These are phyloP conservation scores for Claviceps sp. DNA, from an alignment of 2,329 filamentous ascomycete genomes.

Conservation along the genomic window DNA sequence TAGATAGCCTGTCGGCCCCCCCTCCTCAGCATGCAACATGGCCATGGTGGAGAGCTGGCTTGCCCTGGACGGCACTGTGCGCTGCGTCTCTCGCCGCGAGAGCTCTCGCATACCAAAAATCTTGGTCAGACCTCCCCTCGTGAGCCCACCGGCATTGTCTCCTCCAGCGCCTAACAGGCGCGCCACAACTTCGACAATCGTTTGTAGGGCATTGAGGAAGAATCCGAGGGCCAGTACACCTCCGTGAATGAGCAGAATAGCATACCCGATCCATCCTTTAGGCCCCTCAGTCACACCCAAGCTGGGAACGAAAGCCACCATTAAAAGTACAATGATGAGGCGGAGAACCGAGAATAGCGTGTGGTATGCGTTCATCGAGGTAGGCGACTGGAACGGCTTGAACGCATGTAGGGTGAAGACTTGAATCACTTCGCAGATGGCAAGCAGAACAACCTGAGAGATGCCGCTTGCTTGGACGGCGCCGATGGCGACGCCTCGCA, in stretches of 20 bases:
- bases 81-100: conserved; percentile 55
- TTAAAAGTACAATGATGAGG: conserved; percentile 61
- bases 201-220: conserved; percentile 83
- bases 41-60: conserved; percentile 73
- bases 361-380: conserved; percentile 96
- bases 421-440: conserved; percentile 86
- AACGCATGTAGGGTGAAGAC: conserved; percentile 81
- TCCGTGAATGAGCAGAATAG: conserved; percentile 75
- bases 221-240: conserved; percentile 82
- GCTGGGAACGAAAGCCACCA: conserved; percentile 73
- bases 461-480: conserved; percentile 88
- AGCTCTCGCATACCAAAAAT: conserved; percentile 87
- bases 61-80: conserved; percentile 52
- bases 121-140: conserved; percentile 73
- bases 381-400: conserved; percentile 76
- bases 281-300: conserved; percentile 64
- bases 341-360: conserved; percentile 69
- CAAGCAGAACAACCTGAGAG: conserved; percentile 80
- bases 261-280: conserved; percentile 92
- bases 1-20: conserved; percentile 44
- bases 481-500: conserved; percentile 81
- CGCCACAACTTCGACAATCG: conserved; percentile 76
- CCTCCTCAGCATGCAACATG: conserved; percentile 58
- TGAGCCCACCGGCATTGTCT: conserved; percentile 54
- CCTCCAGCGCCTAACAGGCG: conserved; percentile 72